These are phyloP conservation scores for Hypoxylon fuscum DNA, from an alignment of 495 filamentous ascomycete genomes.

Conservation along the genomic window DNA sequence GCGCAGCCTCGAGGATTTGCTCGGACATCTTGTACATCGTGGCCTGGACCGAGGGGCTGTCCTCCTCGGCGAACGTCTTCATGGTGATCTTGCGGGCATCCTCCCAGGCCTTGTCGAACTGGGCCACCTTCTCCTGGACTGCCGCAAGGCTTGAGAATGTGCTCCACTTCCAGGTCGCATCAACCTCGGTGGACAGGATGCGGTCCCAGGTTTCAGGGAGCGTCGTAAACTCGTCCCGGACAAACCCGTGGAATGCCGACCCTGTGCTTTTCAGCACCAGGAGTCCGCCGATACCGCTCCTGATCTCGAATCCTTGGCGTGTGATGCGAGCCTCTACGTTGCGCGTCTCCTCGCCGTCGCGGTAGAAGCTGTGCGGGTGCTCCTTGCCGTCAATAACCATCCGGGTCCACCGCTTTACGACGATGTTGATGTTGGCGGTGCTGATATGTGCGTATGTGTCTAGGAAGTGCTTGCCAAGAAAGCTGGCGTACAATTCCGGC, in stretches of 20 bases:
- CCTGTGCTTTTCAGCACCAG: constrained; percentile 97
- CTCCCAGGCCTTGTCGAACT: constrained; percentile 82
- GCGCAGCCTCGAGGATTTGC: constrained; percentile 79
- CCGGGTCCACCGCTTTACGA: constrained; percentile 91
- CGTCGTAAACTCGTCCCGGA: constrained; percentile 91
- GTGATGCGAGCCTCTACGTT: constrained; percentile 70
- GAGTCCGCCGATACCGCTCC: constrained; percentile 75
- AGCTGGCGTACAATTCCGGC: constrained; percentile 89
- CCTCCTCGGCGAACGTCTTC: constrained; percentile 90
- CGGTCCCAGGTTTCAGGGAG: constrained; percentile 92
- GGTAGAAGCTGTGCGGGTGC: constrained; percentile 95
- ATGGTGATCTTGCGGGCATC: constrained; percentile 82
- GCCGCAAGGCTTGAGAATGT: constrained; percentile 71
- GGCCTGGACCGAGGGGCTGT: constrained; percentile 91
- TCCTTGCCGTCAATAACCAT: constrained; percentile 86
- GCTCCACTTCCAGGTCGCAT: constrained; percentile 86
- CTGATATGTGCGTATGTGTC: constrained; percentile 88
- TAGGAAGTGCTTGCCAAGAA: constrained; percentile 86
- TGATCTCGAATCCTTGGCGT: constrained; percentile 72
- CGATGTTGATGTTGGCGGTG: constrained; percentile 78
- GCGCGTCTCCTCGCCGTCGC: constrained; percentile 88
- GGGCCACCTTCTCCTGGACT: constrained; percentile 67
- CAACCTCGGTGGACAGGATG: constrained; percentile 92
- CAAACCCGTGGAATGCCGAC: constrained; percentile 93
- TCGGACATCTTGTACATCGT: constrained; percentile 99